Evolutionary conservation across 169 alveolate species (phyloP), one percentile per base, ranked within the genome.

Genomic region (Cryptosporidium ubiquitum): DNA sequence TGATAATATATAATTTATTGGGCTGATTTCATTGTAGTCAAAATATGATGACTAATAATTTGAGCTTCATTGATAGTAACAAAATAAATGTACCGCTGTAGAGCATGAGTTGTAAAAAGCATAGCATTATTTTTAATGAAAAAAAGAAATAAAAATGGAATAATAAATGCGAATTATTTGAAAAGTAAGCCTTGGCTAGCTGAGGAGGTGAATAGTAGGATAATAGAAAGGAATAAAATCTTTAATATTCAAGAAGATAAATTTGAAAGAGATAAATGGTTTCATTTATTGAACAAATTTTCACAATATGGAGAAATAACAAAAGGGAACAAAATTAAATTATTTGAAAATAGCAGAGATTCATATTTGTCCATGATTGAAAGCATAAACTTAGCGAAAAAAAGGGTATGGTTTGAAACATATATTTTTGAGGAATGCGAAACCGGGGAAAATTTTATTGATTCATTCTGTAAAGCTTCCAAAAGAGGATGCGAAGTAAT

Each of bases 371-470:
- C 47, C 14, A 91, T 75, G 91, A 84, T 40, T 52, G 69, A 55
- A 40, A 42, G 75, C 9, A 86, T 92, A n/a, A 92, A 94, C 35
- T 70, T 60, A 33, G 94, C 96, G 31, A 93, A 92, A 85, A 84
- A 93, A 52, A 86, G 95, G 23, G 94, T 94, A 2, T 93, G 95
- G 95, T 69, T 94, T 85, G 97, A 94, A 75, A 91, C 94, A n/a
- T 94, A 94, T 89, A 94, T 94, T n/a, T 93, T 94, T 84, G 97
- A 94, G 71, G 95, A 94, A 51, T 94, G 96, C 0, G 91, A 92
- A 14, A 84, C 91, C 37, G 95, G 95, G 14, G 93, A 91, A 42
- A 64, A 70, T 37, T 93, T 94, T 49, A 91, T 92, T 4, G 91
- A 92, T 51, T 91, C 95, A 18, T 84, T 94, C 23, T 91, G 93